These are phyloP conservation scores for Beauveria sp. DNA, from an alignment of 2,329 filamentous ascomycete species.

Conservation along the genomic window DNA sequence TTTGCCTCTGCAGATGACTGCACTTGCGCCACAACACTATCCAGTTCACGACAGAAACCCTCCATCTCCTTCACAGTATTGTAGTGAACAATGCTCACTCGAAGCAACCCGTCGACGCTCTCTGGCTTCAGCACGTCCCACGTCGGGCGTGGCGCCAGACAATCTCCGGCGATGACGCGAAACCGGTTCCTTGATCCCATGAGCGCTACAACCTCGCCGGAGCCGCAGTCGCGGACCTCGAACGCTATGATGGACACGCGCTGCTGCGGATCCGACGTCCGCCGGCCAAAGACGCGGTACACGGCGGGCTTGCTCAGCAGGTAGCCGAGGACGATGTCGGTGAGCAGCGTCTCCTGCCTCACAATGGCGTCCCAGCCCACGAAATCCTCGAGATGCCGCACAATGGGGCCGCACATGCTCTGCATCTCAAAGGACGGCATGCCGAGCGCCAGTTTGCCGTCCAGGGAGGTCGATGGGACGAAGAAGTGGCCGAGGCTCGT, in stretches of 20 bases:
- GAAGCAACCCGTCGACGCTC: neutral
- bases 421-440: slow-evolving; percentile 28
- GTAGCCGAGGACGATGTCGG: neutral
- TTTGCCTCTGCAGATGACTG: neutral
- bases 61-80: slow-evolving; percentile 3
- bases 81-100: neutral
- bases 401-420: slow-evolving; percentile 46
- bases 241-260: neutral
- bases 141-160: neutral
- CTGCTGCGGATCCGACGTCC: neutral
- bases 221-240: neutral
- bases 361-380: slow-evolving; percentile 4
- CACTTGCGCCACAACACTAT: neutral
- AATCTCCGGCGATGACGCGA: neutral
- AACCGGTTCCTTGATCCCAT: neutral
- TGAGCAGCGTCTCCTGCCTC: neutral
- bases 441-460: slow-evolving; percentile 56
- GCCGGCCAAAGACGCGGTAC: neutral
- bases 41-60: neutral
- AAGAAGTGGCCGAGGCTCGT: slow-evolving; percentile 55
- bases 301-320: neutral
- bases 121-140: neutral
- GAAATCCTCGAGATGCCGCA: slow-evolving; percentile 41
- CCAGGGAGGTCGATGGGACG: slow-evolving; percentile 55
- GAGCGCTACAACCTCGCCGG: neutral